A percentile compares a stretch with the other conserved stretches of the same genome.
Conservation (phyloP, 768 basidiomycete genomes). For the Russula ochroleuca region DNA sequence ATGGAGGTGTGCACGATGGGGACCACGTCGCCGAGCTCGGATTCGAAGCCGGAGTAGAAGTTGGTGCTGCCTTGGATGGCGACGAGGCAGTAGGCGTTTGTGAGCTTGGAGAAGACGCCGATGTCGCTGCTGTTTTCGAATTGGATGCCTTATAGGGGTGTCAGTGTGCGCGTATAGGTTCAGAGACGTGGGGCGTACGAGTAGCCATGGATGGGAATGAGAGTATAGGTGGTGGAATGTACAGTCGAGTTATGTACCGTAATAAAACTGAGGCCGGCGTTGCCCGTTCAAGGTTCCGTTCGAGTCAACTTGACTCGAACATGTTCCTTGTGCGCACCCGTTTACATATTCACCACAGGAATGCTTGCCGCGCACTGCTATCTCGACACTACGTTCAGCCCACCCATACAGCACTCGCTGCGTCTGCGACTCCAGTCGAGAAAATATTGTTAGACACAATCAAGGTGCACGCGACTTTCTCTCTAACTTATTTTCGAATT, state of each 20-base stretch:
- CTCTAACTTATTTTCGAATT: too few species aligned
- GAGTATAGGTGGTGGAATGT: not conserved
- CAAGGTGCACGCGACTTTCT: conserved; percentile 46
- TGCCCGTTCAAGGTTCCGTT: not conserved
- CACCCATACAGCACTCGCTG: not conserved
- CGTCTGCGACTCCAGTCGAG: conserved; percentile 42
- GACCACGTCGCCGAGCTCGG: conserved; percentile 86
- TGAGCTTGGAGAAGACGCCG: conserved; percentile 95
- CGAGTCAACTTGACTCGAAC: conserved; percentile 11
- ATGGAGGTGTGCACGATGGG: conserved; percentile 97
- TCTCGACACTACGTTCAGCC: conserved; percentile 9
- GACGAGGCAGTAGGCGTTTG: conserved; percentile 95
- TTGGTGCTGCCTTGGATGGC: conserved; percentile 94
- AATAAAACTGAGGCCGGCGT: not conserved
- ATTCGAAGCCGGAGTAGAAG: conserved; percentile 97
- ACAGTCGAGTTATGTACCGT: not conserved
- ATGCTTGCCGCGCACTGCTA: not conserved
- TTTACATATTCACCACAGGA: not conserved
- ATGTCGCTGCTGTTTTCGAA: conserved; percentile 95
- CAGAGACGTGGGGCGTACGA: conserved; percentile 42
- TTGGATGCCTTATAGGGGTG: conserved; percentile 60
- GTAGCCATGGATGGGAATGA: conserved; percentile 49
- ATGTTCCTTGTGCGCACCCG: conserved; percentile 10
- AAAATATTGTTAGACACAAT: conserved; percentile 66
- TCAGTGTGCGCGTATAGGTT: not conserved